phyloP scores from a whole-genome alignment of 441 rosid genomes.

The Arabidopsis hybrid region DNA sequence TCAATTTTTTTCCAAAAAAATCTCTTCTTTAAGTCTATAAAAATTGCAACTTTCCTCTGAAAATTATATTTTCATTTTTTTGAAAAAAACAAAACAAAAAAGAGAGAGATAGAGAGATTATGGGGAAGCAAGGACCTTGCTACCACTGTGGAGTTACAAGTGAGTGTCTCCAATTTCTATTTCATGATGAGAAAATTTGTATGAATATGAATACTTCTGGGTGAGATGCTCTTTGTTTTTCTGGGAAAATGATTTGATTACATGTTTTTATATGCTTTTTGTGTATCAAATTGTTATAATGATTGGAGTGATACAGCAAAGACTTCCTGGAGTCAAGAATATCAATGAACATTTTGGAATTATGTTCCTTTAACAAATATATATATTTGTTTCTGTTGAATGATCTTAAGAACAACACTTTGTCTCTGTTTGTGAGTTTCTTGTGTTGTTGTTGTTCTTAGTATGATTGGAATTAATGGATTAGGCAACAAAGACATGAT shows the following conservation, averaged over 20 bases:
- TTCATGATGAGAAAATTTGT: slow-evolving; percentile 24
- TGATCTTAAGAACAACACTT: slow-evolving; percentile 21
- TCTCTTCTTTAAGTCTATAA: slow-evolving; percentile 42
- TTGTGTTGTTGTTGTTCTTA: slow-evolving; percentile 34
- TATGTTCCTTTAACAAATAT: slow-evolving; percentile 5
- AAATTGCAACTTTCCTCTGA: slow-evolving; percentile 42
- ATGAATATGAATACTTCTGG: slow-evolving; percentile 22
- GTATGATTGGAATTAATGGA: slow-evolving; percentile 10
- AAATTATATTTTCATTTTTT: slow-evolving; percentile 38
- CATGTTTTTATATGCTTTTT: slow-evolving; percentile 17
- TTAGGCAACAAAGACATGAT: neutral
- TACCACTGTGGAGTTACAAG: slow-evolving; percentile 99
- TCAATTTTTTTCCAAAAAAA: slow-evolving; percentile 41
- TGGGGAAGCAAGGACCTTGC: slow-evolving; percentile 99
- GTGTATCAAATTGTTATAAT: slow-evolving; percentile 29
- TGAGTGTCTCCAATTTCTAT: slow-evolving; percentile 74
- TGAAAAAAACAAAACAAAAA: slow-evolving; percentile 31
- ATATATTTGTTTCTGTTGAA: slow-evolving; percentile 8
- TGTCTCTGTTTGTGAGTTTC: slow-evolving; percentile 21
- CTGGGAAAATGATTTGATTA: slow-evolving; percentile 30
- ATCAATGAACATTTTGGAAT: slow-evolving; percentile 35
- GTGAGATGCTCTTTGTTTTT: slow-evolving; percentile 26
- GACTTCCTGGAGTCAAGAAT: slow-evolving; percentile 29
- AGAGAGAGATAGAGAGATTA: slow-evolving; percentile 50
- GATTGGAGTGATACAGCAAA: slow-evolving; percentile 37